These are phyloP conservation scores for Potentilla sterilis DNA, from an alignment of 306 rosid species.

Conservation along the genomic window DNA sequence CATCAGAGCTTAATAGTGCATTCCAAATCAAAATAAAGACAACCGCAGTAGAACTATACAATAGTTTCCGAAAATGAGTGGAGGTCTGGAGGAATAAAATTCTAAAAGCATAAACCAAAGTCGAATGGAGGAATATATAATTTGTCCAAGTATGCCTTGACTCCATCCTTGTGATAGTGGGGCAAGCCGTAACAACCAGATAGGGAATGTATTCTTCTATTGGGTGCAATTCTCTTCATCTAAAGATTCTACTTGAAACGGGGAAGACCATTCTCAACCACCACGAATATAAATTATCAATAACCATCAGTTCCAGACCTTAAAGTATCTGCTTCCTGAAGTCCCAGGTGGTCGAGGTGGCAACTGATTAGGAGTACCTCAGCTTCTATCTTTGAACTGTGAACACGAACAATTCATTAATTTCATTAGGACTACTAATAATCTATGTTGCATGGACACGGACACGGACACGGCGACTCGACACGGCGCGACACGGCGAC, in stretches of 20 bases:
- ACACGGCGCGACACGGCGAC: no score
- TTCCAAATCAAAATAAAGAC: conserved; percentile 31
- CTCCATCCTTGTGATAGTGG: conserved; percentile 28
- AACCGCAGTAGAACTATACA: conserved; percentile 31
- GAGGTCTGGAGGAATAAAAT: conserved; percentile 11
- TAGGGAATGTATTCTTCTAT: conserved; percentile 53
- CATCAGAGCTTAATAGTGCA: conserved; percentile 32
- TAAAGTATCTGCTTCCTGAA: conserved; percentile 68
- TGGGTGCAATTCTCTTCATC: conserved; percentile 50
- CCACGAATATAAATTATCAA: conserved; percentile 55
- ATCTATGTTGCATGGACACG: no score
- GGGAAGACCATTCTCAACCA: conserved; percentile 42
- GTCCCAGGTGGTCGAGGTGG: conserved; percentile 88
- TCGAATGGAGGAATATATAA: conserved; percentile 37
- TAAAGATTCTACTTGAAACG: conserved; percentile 44
- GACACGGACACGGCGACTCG: no score
- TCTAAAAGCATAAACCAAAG: conserved; percentile 16
- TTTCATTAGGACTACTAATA: no score
- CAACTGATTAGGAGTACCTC: conserved; percentile 70
- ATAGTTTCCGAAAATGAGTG: conserved; percentile 43
- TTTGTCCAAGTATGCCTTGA: conserved; percentile 36
- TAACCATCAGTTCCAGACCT: conserved; percentile 20
- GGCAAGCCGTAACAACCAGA: conserved; percentile 29
- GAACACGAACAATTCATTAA: no score
- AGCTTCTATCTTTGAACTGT: no score